A percentile compares a stretch with the other conserved stretches of the same genome.
Conservation (phyloP, 1,139 yeast genomes). For the Yamadazyma triangularis region DNA sequence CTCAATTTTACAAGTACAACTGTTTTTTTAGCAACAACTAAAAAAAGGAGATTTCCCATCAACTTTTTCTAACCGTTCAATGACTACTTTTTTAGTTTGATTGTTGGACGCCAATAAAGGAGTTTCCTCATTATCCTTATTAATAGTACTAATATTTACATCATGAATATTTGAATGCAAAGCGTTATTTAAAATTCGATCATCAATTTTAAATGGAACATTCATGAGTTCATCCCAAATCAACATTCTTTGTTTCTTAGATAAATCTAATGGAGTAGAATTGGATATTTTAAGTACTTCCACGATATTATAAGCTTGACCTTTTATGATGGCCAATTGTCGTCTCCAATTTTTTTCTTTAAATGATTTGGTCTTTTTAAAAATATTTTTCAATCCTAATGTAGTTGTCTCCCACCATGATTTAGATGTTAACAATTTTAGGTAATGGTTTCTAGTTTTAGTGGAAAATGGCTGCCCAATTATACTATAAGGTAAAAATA, state of each 20-base stretch:
- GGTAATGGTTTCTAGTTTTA: conserved; percentile 52
- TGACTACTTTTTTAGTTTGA: conserved; percentile 14
- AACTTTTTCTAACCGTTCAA: conserved; percentile 59
- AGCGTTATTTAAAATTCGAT: conserved; percentile 1
- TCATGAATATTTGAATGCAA: conserved; percentile 4
- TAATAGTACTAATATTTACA: background rate
- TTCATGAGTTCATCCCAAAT: conserved; percentile 62
- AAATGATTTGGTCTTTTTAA: conserved; percentile 57
- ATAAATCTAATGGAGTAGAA: conserved; percentile 68
- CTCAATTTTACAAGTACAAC: too few species aligned
- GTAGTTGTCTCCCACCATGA: conserved; percentile 71
- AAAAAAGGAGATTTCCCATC: conserved; percentile 59
- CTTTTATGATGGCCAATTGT: conserved; percentile 70
- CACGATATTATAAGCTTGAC: conserved; percentile 75
- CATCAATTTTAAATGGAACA: conserved; percentile 37
- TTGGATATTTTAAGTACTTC: conserved; percentile 54
- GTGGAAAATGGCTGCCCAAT: conserved; percentile 67
- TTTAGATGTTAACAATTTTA: conserved; percentile 55
- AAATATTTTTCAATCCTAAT: conserved; percentile 41
- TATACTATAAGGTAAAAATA: conserved; percentile 58
- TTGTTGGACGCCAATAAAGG: conserved; percentile 5
- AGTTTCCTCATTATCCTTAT: conserved; percentile 3
- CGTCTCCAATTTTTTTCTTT: conserved; percentile 62
- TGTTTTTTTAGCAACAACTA: conserved; percentile 45
- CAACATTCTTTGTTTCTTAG: conserved; percentile 52